Base-by-base conservation (phyloP, 2,329 filamentous ascomycete species). In the Atkinsonella hypoxylon region DNA sequence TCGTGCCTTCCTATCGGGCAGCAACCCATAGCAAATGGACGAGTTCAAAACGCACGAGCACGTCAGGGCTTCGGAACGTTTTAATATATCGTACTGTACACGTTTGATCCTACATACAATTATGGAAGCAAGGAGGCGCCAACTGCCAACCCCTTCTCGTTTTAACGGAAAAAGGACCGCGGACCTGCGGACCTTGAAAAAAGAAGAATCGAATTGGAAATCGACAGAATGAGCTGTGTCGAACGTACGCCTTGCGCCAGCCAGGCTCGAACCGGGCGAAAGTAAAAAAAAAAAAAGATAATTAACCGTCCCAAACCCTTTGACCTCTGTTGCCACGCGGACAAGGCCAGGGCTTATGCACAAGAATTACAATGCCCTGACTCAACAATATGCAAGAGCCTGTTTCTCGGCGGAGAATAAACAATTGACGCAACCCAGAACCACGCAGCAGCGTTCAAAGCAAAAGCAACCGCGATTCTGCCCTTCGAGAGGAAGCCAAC, bases 21-120 rank as follows among this genome's bases (percentile, higher is more conserved):
- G 39, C 39, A 17, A 15, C 32, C 3, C 10, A 2, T 36, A 2
- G 9, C 32, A 6, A 36, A 36, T 11, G 32, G 13, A 8, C 3
- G 3, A 6, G 10, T 15, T 15, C 10, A 36, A 3, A 3, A 5
- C 13, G 10, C 32, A 36, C 32, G 13, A 12, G 18, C 39, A 41
- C 39, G 30, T 44, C 11, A 26, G 22, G 22, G 22, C 22, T 26
- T 26, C 22, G 22, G 22, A 36, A 36, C 4, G 32, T 12, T 15
- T 12, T 15, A 12, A 12, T 12, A 40, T 17, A 18, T 3, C 46
- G 31, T 48, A 48, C n/a, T 46, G 18, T 49, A 49, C 47, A 49
- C 40, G 18, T 43, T 43, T 49, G 26, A 49, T 49, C 47, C 47
- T 49, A 49, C 47, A 49, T 17, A 30, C 11, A 44, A 31, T 31